Evolutionary conservation across 2,329 filamentous ascomycete species (phyloP), one percentile per base, ranked within the genome.

Genomic region (Fusarium metavorans): DNA sequence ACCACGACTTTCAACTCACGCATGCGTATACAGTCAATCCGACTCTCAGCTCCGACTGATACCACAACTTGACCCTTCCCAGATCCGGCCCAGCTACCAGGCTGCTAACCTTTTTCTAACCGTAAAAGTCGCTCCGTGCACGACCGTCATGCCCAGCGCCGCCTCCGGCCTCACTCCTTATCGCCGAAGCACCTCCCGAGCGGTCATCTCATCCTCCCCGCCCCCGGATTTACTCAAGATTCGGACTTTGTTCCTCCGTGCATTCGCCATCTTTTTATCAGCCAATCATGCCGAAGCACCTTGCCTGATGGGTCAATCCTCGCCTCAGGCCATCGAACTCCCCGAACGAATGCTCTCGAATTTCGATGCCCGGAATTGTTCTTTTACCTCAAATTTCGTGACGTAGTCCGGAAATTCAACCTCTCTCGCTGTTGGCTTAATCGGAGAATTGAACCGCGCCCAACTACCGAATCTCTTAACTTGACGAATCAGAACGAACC

Each of bases 201-300:
- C 62, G 23, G 34, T 39, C 62, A 37, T 34, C 30, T 61, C 48
- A 27, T 34, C 25, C 59, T 25, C 73, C 68, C 72, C 74, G 67
- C 76, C 68, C 54, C 75, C 75, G 73, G 73, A 76, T 70, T 78
- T 78, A 78, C 70, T 62, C 32, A 64, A 64, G 56, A 52, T 43
- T 77, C 76, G 71, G 76, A 76, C 43, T 78, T 78, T 71, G 64
- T 48, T 62, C 68, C 64, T 30, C 63, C 56, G 64, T 67, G 58
- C 43, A 68, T 68, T 54, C 59, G 62, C 54, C 48, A 30, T 52
- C 39, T 25, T 64, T 43, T 43, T 18, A 10, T 34, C 39, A 54
- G 25, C 76, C 71, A 78, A 78, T 77, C 72, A 75, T 32, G 16
- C 13, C 25, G 16, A 25, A 34, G 34, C 48, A 23, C 57, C 35